Percentiles rank a stretch among this genome's conserved stretches.
Conservation (phyloP, 305 asterid species). For the Fraxinus dipetala region DNA sequence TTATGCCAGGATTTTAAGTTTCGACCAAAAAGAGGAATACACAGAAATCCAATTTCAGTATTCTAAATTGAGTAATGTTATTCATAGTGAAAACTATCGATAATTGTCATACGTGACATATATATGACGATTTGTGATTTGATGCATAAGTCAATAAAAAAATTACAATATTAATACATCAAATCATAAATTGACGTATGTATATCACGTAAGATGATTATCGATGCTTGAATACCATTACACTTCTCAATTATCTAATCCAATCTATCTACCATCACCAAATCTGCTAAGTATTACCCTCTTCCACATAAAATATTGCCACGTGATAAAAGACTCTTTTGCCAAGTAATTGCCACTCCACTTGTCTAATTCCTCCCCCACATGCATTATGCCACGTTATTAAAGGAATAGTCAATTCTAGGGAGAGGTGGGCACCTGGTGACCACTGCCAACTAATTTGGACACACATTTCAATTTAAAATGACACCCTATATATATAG, state of each 20-base stretch:
- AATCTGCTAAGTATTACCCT: neutral
- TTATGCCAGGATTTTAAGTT: slow-evolving; percentile 14
- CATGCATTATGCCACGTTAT: slow-evolving; percentile 44
- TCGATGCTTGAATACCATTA: no score
- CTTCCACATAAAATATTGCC: slow-evolving; percentile 22
- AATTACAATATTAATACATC: no score
- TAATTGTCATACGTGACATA: no score
- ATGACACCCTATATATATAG: slow-evolving; percentile 23
- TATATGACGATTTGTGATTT: no score
- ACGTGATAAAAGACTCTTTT: slow-evolving; percentile 20
- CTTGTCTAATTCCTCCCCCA: slow-evolving; percentile 25
- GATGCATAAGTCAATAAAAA: no score
- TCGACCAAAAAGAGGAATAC: slow-evolving; percentile 32
- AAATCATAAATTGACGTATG: no score
- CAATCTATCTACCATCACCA: slow-evolving; percentile 42
- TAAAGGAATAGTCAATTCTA: slow-evolving; percentile 39
- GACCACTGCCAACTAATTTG: slow-evolving; percentile 52
- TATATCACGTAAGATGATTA: no score
- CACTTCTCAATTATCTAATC: slow-evolving; percentile 31
- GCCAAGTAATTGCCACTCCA: slow-evolving; percentile 34
- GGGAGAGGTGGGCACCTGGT: neutral
- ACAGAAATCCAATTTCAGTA: neutral
- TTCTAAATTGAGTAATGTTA: no score
- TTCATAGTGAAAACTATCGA: no score
- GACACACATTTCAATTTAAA: slow-evolving; percentile 26